Base-by-base conservation (phyloP, 305 asterid genomes). In the Fraxinus ornus region DNA sequence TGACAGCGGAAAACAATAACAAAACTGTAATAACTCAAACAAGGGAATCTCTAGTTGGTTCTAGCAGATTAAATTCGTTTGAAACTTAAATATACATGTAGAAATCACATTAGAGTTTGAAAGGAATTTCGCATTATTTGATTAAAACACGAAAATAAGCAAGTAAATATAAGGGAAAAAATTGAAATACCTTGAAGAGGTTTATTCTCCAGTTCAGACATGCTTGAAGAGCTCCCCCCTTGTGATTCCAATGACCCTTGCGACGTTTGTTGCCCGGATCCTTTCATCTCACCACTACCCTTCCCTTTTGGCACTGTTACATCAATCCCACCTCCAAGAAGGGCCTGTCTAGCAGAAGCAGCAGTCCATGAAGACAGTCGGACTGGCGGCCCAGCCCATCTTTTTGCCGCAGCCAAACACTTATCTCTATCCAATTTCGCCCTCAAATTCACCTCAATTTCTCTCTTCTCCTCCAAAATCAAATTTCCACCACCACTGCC, bases 131-230 rank as follows among this genome's bases (percentile, higher is more conserved):
- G 2, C 28, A 60, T 60, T 21, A 75, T 77, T 60, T 28, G 28
- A 76, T 84, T 80, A 17, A 17, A n/a, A 73, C 68, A 77, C 10
- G 9, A 24, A 64, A 78, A 49, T 37, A 49, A n/a, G 1, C 33
- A 60, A n/a, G 10, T 32, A 74, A 73, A 7, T 17, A 74, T 64
- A 32, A 3, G 39, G 10, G n/a, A 17, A 80, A 76, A 76, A 75
- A 4, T 10, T 0, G 36, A 66, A 77, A 37, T 89, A 94, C 98
- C 97, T 91, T 84, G 95, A 79, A 86, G 88, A 84, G 90, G 66
- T 81, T 89, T 93, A 84, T 89, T 89, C 88, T 94, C 97, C 90
- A 92, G 83, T 85, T 91, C 97, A 39, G 91, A 84, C 15, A 88
- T 70, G 71, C 88, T 78, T 1, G 97, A 89, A 70, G 92, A 90